Percentiles rank a stretch among this genome's conserved stretches.
These are phyloP conservation scores for Endotrypanum monterogeii DNA, from an alignment of 208 protist species.

Conservation along the genomic window DNA sequence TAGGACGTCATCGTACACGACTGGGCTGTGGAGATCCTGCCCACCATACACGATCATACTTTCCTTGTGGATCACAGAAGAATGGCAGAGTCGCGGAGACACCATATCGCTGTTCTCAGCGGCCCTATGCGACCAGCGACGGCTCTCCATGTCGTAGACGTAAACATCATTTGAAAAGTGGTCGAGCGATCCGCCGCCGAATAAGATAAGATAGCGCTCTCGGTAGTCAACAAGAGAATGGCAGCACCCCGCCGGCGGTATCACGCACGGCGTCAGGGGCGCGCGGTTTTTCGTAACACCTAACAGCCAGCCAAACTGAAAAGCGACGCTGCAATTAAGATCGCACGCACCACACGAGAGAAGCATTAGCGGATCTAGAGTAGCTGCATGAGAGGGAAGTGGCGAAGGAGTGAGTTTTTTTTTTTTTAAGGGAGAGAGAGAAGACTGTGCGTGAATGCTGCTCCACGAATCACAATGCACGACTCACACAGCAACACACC, in stretches of 20 bases:
- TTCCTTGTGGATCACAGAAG: conserved; percentile 71
- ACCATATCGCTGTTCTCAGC: conserved; percentile 60
- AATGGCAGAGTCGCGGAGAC: conserved; percentile 51
- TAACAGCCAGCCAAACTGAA: conserved; percentile 9
- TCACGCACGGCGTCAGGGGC: neutral
- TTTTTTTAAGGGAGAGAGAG: no score
- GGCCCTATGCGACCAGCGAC: conserved; percentile 14
- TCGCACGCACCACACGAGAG: neutral
- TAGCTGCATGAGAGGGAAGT: neutral
- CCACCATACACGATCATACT: conserved; percentile 90
- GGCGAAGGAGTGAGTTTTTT: no score
- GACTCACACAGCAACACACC: no score
- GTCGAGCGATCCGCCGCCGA: conserved; percentile 64
- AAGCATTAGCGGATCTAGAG: neutral
- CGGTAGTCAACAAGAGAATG: conserved; percentile 71
- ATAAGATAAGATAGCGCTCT: conserved; percentile 76
- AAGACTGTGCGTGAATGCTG: no score
- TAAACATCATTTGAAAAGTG: conserved; percentile 19
- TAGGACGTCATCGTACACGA: conserved; percentile 64
- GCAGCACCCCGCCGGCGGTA: conserved; percentile 72
- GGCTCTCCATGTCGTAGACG: conserved; percentile 23
- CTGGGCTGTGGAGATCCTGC: conserved; percentile 44
- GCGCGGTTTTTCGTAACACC: neutral
- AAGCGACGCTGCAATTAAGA: neutral
- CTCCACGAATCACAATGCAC: no score